Conservation (phyloP, 2,329 filamentous ascomycete species). For the Diaporthe longicolla region DNA sequence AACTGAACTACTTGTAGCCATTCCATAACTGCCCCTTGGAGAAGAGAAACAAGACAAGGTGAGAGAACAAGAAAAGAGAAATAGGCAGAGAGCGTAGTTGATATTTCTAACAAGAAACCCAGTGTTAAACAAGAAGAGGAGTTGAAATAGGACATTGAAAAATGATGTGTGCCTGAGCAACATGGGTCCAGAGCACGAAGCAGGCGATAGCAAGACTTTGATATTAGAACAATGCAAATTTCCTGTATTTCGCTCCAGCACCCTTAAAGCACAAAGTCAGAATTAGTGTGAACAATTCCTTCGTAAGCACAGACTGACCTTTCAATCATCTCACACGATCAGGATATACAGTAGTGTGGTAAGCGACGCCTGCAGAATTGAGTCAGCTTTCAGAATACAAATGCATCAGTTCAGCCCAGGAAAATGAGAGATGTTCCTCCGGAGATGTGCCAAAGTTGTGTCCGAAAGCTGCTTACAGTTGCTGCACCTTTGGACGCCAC, state of each 20-base stretch:
- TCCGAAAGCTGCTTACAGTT: background rate
- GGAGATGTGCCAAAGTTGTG: too few species aligned
- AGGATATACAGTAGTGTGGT: slow-evolving; percentile 14
- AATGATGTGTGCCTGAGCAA: background rate
- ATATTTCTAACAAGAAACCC: background rate
- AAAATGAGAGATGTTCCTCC: too few species aligned
- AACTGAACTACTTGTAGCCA: background rate
- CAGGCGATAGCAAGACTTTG: background rate
- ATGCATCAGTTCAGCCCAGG: too few species aligned
- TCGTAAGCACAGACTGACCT: background rate
- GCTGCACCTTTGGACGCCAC: background rate
- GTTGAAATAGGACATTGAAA: background rate
- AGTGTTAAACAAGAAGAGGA: too few species aligned
- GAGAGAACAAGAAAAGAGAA: background rate
- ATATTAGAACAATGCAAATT: background rate
- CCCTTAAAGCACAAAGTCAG: background rate
- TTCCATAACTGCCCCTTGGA: too few species aligned
- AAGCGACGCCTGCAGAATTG: background rate
- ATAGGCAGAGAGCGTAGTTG: background rate
- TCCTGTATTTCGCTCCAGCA: background rate
- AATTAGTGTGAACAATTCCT: background rate
- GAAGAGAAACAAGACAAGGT: background rate
- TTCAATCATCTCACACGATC: background rate
- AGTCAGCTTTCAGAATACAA: too few species aligned
- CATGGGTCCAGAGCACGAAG: background rate